These are phyloP conservation scores for Quercus berberidifolia DNA, from an alignment of 306 rosid species.

Conservation along the genomic window DNA sequence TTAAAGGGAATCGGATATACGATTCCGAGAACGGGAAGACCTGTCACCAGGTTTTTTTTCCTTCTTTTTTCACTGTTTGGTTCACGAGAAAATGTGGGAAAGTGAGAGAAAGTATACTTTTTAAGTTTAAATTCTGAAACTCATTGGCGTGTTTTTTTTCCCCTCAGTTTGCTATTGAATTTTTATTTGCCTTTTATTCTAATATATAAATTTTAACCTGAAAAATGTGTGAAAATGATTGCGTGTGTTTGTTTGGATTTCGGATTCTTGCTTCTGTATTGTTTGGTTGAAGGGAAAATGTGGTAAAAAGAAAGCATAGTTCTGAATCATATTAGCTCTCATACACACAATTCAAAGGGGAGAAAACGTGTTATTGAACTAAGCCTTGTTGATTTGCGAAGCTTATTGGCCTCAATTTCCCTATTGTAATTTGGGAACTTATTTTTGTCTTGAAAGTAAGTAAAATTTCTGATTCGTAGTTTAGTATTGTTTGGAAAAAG, in stretches of 20 bases:
- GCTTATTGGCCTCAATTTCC: no score
- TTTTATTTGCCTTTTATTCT: no score
- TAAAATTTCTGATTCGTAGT: background rate
- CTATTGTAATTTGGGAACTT: background rate
- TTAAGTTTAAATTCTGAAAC: no score
- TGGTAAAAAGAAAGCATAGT: background rate
- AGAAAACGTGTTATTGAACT: no score
- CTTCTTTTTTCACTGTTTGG: background rate
- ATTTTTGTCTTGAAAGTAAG: background rate
- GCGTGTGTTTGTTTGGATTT: no score
- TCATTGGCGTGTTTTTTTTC: no score
- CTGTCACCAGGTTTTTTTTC: slow-evolving; percentile 46
- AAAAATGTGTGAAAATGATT: no score
- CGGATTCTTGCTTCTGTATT: background rate
- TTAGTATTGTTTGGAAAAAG: background rate
- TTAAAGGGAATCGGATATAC: slow-evolving; percentile 29
- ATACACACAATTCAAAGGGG: no score
- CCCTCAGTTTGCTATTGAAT: background rate
- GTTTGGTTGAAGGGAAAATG: background rate
- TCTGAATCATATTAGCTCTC: no score
- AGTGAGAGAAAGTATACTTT: background rate
- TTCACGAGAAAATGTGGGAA: no score
- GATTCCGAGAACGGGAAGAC: slow-evolving; percentile 43
- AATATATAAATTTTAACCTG: no score
- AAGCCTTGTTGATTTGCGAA: no score